These are phyloP conservation scores for Xylaria acuta DNA, from an alignment of 495 filamentous ascomycete genomes.

Conservation along the genomic window DNA sequence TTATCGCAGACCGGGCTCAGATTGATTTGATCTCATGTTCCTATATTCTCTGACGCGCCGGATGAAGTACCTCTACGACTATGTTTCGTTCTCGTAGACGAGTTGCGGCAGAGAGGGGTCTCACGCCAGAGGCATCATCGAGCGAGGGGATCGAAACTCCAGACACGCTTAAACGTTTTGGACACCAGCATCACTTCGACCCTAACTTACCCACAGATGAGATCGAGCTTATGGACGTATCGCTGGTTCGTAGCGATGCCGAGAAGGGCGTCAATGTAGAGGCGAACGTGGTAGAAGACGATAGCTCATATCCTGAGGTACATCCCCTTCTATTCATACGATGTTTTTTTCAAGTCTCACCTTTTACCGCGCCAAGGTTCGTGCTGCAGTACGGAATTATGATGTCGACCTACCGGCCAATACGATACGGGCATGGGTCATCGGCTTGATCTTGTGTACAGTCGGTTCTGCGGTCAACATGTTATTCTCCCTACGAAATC, in stretches of 20 bases:
- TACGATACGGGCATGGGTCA: slow-evolving; percentile 74
- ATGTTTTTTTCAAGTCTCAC: slow-evolving; percentile 34
- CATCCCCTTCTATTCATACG: slow-evolving; percentile 35
- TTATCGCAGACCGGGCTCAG: background rate
- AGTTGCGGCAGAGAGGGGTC: slow-evolving; percentile 26
- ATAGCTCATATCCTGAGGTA: slow-evolving; percentile 75
- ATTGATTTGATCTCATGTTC: background rate
- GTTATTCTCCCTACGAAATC: slow-evolving; percentile 71
- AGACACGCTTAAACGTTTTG: slow-evolving; percentile 53
- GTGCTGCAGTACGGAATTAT: slow-evolving; percentile 64
- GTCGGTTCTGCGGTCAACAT: slow-evolving; percentile 71
- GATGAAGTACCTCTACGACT: slow-evolving; percentile 17
- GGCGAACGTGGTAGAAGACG: slow-evolving; percentile 64
- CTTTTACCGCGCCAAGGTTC: slow-evolving; percentile 56
- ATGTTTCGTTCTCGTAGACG: slow-evolving; percentile 41
- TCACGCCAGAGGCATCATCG: slow-evolving; percentile 32
- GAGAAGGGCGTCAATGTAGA: slow-evolving; percentile 62
- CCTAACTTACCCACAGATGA: slow-evolving; percentile 71
- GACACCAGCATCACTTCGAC: slow-evolving; percentile 70
- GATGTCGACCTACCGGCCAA: slow-evolving; percentile 73
- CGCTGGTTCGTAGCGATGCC: slow-evolving; percentile 59
- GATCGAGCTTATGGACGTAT: slow-evolving; percentile 64
- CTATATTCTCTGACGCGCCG: background rate
- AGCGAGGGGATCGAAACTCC: slow-evolving; percentile 41
- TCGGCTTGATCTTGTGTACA: slow-evolving; percentile 68